Base-by-base conservation (phyloP, 2,329 filamentous ascomycete genomes). In the Penicillium sp. region DNA sequence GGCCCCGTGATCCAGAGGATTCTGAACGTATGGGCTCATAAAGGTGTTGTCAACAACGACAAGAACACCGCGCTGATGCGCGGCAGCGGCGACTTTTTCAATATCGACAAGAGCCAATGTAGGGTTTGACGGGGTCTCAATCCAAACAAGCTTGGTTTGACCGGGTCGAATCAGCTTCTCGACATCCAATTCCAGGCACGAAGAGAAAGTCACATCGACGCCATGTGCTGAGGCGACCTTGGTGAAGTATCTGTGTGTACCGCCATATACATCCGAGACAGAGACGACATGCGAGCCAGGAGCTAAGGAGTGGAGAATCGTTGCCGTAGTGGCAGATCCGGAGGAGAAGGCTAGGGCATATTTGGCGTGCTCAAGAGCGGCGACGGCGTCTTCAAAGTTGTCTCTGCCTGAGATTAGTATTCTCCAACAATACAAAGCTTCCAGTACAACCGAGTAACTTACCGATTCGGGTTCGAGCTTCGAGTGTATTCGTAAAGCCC, bases 11-110 rank as follows among this genome's bases (percentile, higher is more conserved):
- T 96, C 90, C 60, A 99, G 88, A 3, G 95, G 95, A 80, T 97
- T 98, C 82, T 99, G 95, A 52, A 99, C 86, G 77, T 98, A 99
- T 35, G 95, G 95, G 64, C 91, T 94, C 75, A 98, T 84, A 84
- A 99, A 99, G 21, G 95, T 99, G 83, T 99, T 99, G 83, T 99
- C 95, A 47, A 99, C 95, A n/a, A 99, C 95, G 48, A 99, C 95
- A 75, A 92, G 84, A 72, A 98, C 92, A 65, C 93, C 94, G 73
- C 92, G 91, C 71, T 90, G 84, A 78, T 98, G 95, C 19, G 95
- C 95, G 59, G 90, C 85, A 30, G 87, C 88, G 30, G 91, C 90
- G 46, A 99, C 91, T 57, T 91, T 90, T 70, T 91, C 85, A 75
- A 99, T 97, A 79, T 99, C 94, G 67, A 98, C 94, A 52, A 99